phyloP scores from a whole-genome alignment of 2,329 filamentous ascomycete species.

The Sarocladium brachiariae region DNA sequence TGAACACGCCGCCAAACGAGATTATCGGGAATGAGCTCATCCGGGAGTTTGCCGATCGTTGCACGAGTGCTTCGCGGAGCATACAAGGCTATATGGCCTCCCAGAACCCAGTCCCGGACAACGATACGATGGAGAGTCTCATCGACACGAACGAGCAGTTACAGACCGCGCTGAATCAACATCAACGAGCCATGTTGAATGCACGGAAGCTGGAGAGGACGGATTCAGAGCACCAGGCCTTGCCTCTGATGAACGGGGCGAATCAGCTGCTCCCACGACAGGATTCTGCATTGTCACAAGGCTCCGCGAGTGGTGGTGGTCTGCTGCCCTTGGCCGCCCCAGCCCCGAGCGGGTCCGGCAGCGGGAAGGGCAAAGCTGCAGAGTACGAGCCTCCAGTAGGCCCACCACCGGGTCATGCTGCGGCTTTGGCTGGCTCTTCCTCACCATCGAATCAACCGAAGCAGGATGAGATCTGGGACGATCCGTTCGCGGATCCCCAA shows the following conservation, averaged over 20 bases:
- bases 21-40: constrained; percentile 80
- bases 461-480: constrained; percentile 24
- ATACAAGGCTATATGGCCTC: constrained; percentile 81
- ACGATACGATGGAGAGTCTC: constrained; percentile 85
- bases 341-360: constrained; percentile 12
- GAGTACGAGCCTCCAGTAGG: constrained; percentile 17
- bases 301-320: constrained; percentile 3
- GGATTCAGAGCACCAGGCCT: constrained; percentile 18
- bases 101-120: constrained; percentile 74
- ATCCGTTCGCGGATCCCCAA: constrained; percentile 28
- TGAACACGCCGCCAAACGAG: constrained; percentile 72
- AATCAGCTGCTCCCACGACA: constrained; percentile 4
- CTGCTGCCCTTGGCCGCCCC: constrained; percentile 4
- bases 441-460: neutral
- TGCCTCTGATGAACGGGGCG: constrained; percentile 1
- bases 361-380: constrained; percentile 29
- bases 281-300: neutral
- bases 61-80: constrained; percentile 69
- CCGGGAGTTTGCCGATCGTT: constrained; percentile 85
- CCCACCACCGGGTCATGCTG: neutral
- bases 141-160: constrained; percentile 95
- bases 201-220: constrained; percentile 43
- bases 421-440: neutral
- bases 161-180: constrained; percentile 71
- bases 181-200: constrained; percentile 71